phyloP scores from a whole-genome alignment of 2,329 filamentous ascomycete genomes.

The Onygena corvina region DNA sequence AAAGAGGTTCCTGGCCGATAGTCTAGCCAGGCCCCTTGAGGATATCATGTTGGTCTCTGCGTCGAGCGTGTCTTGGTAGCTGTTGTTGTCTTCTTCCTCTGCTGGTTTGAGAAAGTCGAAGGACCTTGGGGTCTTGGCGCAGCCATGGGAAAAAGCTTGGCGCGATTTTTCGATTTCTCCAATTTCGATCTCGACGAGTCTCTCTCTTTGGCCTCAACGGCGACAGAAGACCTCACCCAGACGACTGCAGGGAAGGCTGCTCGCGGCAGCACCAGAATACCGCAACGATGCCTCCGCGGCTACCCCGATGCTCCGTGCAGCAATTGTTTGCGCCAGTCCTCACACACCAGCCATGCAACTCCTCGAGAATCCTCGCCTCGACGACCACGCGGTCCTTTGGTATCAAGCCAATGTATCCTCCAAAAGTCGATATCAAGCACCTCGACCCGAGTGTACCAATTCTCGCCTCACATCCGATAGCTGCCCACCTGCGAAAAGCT shows the following conservation, averaged over 20 bases:
- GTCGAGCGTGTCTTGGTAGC: background rate
- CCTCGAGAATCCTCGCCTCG: background rate
- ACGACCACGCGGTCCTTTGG: slow-evolving; percentile 31
- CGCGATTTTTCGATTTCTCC: background rate
- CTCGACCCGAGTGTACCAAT: slow-evolving; percentile 38
- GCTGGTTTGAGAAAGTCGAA: background rate
- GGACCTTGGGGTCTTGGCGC: background rate
- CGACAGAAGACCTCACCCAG: background rate
- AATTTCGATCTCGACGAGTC: background rate
- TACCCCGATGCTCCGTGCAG: slow-evolving; percentile 24
- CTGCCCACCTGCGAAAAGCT: slow-evolving; percentile 48
- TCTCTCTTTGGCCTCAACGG: background rate
- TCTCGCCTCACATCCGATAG: slow-evolving; percentile 45
- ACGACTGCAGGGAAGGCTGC: background rate
- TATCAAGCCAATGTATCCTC: slow-evolving; percentile 48
- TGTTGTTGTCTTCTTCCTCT: background rate
- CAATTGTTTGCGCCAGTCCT: slow-evolving; percentile 19
- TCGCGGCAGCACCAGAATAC: background rate
- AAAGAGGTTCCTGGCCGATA: background rate
- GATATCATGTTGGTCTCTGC: background rate
- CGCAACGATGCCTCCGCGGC: slow-evolving; percentile 27
- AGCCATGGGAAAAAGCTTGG: background rate
- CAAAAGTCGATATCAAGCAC: slow-evolving; percentile 43
- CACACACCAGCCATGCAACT: background rate
- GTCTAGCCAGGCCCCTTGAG: background rate